phyloP scores from a whole-genome alignment of 108 stramenopile genomes.

The Nitzschia sp. region DNA sequence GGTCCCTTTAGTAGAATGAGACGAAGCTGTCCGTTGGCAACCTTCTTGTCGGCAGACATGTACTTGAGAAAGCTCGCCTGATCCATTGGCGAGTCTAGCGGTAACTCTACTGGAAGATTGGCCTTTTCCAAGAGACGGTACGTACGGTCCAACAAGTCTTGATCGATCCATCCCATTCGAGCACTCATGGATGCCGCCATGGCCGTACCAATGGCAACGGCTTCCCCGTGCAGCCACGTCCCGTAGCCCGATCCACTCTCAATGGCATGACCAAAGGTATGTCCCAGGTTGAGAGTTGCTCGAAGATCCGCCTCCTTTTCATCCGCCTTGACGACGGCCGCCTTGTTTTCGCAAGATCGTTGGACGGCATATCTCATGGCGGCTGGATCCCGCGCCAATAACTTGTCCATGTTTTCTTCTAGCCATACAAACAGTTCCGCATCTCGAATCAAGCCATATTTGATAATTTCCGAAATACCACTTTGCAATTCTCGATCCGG shows the following conservation, averaged over 20 bases:
- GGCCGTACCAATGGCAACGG: slow-evolving; percentile 93
- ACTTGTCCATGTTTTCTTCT: slow-evolving; percentile 81
- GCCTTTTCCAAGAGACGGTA: slow-evolving; percentile 68
- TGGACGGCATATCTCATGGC: slow-evolving; percentile 85
- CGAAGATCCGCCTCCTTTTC: slow-evolving; percentile 93
- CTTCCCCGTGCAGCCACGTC: slow-evolving; percentile 95
- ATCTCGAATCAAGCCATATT: slow-evolving; percentile 94
- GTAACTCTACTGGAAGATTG: slow-evolving; percentile 73
- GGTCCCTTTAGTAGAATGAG: slow-evolving; percentile 79
- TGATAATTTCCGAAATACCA: slow-evolving; percentile 94
- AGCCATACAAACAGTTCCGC: slow-evolving; percentile 93
- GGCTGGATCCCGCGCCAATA: slow-evolving; percentile 76
- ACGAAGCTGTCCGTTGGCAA: slow-evolving; percentile 85
- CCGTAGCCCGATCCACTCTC: slow-evolving; percentile 96
- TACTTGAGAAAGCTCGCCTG: slow-evolving; percentile 70
- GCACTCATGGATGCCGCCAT: slow-evolving; percentile 95
- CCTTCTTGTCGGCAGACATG: slow-evolving; percentile 94
- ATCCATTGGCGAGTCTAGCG: slow-evolving; percentile 81
- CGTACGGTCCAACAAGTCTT: slow-evolving; percentile 57
- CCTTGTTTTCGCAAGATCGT: slow-evolving; percentile 94
- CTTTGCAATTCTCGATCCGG: slow-evolving; percentile 94
- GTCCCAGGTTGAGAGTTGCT: slow-evolving; percentile 97
- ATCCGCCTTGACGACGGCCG: slow-evolving; percentile 94
- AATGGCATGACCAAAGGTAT: slow-evolving; percentile 99
- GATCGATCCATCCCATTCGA: slow-evolving; percentile 87